A percentile compares a stretch with the other conserved stretches of the same genome.
These are phyloP conservation scores for Ehretia macrophylla DNA, from an alignment of 257 asterid species.

Conservation along the genomic window DNA sequence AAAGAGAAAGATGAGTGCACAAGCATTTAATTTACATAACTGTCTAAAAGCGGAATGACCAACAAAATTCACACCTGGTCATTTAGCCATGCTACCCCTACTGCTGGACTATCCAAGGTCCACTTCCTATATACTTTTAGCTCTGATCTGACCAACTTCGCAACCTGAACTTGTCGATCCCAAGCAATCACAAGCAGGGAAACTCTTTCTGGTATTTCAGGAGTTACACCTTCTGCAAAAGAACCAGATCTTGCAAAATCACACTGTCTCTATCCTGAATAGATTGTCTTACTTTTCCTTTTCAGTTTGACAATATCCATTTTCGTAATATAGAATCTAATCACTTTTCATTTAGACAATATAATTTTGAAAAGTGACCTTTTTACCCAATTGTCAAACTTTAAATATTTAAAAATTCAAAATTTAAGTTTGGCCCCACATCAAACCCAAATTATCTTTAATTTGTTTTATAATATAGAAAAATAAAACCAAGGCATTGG, in stretches of 20 bases:
- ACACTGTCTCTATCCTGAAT: background rate
- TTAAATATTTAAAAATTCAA: no score
- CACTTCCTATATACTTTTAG: conserved; percentile 58
- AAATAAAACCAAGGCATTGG: background rate
- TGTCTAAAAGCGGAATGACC: conserved; percentile 1
- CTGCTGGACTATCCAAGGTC: conserved; percentile 68
- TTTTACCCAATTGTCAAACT: background rate
- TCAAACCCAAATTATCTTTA: no score
- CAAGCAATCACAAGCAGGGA: conserved; percentile 94
- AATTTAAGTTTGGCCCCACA: no score
- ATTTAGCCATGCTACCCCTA: conserved; percentile 89
- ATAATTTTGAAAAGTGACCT: background rate
- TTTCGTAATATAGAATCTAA: background rate
- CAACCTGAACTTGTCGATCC: conserved; percentile 78
- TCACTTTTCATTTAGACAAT: background rate
- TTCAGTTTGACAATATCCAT: background rate
- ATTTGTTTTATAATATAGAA: background rate
- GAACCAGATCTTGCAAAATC: conserved; percentile 1
- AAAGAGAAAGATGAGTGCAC: conserved; percentile 5
- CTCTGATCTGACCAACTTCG: conserved; percentile 76
- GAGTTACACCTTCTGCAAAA: conserved; percentile 48
- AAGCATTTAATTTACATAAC: background rate
- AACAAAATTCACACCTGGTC: conserved; percentile 55
- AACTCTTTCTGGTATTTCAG: conserved; percentile 55
- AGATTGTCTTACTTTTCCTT: background rate